phyloP scores from a whole-genome alignment of 768 basidiomycete genomes.

The Suillus plorans region DNA sequence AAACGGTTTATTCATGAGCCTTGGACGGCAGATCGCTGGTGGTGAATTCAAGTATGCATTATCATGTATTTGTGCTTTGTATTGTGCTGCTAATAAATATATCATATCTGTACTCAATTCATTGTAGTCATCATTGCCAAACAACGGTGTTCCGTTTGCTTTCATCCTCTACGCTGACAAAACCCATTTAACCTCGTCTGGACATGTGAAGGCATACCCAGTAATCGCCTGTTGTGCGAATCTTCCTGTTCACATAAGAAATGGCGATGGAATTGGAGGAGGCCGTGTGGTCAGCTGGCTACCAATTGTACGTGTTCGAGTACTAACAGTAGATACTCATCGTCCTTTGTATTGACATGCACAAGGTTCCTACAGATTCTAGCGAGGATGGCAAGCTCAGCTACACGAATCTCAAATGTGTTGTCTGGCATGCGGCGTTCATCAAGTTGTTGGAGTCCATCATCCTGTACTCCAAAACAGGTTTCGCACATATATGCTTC shows the following conservation, averaged over 20 bases:
- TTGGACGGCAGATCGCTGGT: constrained; percentile 36
- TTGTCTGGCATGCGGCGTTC: constrained; percentile 24
- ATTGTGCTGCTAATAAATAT: not conserved
- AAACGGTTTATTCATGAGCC: constrained; percentile 34
- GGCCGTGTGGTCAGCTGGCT: constrained; percentile 22
- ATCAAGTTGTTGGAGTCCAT: constrained; percentile 11
- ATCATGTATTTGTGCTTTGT: not conserved
- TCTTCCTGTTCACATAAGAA: constrained; percentile 13
- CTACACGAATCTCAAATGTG: constrained; percentile 18
- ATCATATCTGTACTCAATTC: not conserved
- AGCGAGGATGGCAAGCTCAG: constrained; percentile 7
- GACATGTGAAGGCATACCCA: constrained; percentile 17
- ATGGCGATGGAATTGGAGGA: constrained; percentile 11
- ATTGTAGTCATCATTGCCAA: constrained; percentile 30
- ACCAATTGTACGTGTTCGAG: constrained; percentile 4
- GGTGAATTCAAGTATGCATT: constrained; percentile 36
- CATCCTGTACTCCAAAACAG: constrained; percentile 8
- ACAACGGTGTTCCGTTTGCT: constrained; percentile 16
- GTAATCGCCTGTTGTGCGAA: constrained; percentile 17
- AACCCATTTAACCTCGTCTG: constrained; percentile 18
- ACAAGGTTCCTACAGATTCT: not conserved
- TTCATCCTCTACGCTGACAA: constrained; percentile 36
- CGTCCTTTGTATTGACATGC: too few relatives aligned
- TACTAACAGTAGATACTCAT: not conserved
- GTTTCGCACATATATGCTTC: constrained; percentile 21